A percentile compares a stretch with the other conserved stretches of the same genome.
These are phyloP conservation scores for Kodamaea sp. DNA, from an alignment of 1,139 yeast genomes.

Conservation along the genomic window DNA sequence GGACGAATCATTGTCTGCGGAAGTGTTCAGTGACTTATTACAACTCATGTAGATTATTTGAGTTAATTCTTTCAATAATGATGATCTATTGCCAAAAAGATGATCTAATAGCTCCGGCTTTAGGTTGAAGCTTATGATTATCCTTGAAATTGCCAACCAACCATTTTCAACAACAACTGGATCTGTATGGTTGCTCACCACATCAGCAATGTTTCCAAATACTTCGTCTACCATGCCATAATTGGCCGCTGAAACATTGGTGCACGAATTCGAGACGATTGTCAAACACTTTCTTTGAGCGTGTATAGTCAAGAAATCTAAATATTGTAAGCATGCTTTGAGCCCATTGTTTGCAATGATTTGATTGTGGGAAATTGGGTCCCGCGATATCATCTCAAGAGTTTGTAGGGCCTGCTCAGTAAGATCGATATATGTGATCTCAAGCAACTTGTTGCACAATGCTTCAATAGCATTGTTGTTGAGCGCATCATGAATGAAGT, in stretches of 20 bases:
- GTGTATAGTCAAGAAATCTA: slow-evolving; percentile 88
- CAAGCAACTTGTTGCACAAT: slow-evolving; percentile 66
- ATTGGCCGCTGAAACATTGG: slow-evolving; percentile 44
- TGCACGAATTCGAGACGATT: slow-evolving; percentile 78
- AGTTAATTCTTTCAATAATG: slow-evolving; percentile 29
- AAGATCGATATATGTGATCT: slow-evolving; percentile 81
- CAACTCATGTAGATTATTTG: slow-evolving; percentile 31
- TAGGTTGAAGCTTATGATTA: slow-evolving; percentile 54
- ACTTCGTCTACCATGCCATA: slow-evolving; percentile 55
- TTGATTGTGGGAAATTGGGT: slow-evolving; percentile 48
- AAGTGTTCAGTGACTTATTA: slow-evolving; percentile 25
- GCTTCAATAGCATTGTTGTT: slow-evolving; percentile 67
- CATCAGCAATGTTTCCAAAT: slow-evolving; percentile 62
- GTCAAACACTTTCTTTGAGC: slow-evolving; percentile 82
- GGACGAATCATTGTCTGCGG: slow-evolving; percentile 11
- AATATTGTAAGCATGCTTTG: slow-evolving; percentile 65
- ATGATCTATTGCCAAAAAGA: slow-evolving; percentile 35
- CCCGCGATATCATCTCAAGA: slow-evolving; percentile 64
- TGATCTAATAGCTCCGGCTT: slow-evolving; percentile 48
- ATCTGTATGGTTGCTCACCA: slow-evolving; percentile 63
- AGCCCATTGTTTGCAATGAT: slow-evolving; percentile 64
- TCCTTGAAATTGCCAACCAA: slow-evolving; percentile 66
- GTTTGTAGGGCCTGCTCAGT: slow-evolving; percentile 92
- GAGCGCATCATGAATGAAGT: slow-evolving; percentile 65
- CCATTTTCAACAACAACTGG: slow-evolving; percentile 65